Evolutionary conservation across 805 yeast species (phyloP), one percentile per base, ranked within the genome.

Genomic region (Ogataea nakhonphanomensis): DNA sequence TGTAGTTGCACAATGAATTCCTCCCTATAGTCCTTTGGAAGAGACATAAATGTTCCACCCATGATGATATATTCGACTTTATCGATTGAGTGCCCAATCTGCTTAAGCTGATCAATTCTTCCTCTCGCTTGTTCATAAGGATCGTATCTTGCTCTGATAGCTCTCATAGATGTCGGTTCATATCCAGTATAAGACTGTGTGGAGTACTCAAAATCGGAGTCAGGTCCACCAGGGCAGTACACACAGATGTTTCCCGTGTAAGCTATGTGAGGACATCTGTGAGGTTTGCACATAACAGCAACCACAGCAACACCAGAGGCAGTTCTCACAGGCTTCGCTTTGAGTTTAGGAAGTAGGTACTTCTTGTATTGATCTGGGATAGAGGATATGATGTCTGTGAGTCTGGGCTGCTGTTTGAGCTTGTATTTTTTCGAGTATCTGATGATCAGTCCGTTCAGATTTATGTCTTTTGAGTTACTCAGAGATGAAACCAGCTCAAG

Each of bases 251-350:
- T 93, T 46, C 99, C 99, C 0, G 99, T 93, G 62, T 93, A 93
- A 14, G 99, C 98, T 55, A 93, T 93, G 64, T 93, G 99, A 21
- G 99, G 99, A 65, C 99, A 93, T 67, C 99, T 76, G 64, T 93
- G 99, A 2, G 99, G 99, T 64, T 93, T 93, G 69, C 97, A 90
- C 98, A 93, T 93, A 24, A 93, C 98, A 0, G 99, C 99, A 32
- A 93, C 98, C 14, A 93, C 99, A 8, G 99, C 99, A 44, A 93
- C 95, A 54, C 99, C 99, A 8, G 95, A 85, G 0, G 99, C 99
- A 0, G 99, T 93, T 64, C 99, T 76, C 32, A 93, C 98, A 0
- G 99, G 99, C 63, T 93, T 93, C n/a, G 99, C 99, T 65, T 93
- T 87, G 33, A 93, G 71, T 65, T 90, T 90, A 2, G 98, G 99